Conservation (phyloP, 352 stramenopile genomes). For the Globisporangium mamillatum region DNA sequence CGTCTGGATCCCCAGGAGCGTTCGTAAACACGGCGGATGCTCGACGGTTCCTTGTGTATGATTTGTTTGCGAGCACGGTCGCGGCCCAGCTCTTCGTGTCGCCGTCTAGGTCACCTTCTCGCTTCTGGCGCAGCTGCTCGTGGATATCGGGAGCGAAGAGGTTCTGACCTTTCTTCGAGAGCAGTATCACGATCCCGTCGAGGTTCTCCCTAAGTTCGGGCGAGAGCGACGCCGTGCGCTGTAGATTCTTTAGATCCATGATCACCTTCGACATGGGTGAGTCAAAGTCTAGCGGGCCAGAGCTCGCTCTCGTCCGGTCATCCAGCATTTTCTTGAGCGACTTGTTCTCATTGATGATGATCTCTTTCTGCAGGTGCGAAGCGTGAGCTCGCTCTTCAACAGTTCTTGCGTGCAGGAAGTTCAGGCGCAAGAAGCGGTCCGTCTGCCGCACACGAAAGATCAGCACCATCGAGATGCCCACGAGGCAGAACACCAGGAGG, state of each 20-base stretch:
- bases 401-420: constrained; percentile 72
- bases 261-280: constrained; percentile 81
- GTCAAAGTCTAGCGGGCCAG: constrained; percentile 62
- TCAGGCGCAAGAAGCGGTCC: constrained; percentile 68
- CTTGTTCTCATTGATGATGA: constrained; percentile 85
- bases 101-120: constrained; percentile 60
- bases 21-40: constrained; percentile 45
- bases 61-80: constrained; percentile 75
- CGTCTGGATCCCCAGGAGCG: constrained; percentile 11
- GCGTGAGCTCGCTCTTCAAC: constrained; percentile 66
- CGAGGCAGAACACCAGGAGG: constrained; percentile 59
- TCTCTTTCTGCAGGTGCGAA: constrained; percentile 70
- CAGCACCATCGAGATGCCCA: constrained; percentile 49
- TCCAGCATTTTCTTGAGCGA: constrained; percentile 83
- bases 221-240: constrained; percentile 54
- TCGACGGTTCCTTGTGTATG: constrained; percentile 68
- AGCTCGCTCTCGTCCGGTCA: constrained; percentile 37
- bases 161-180: constrained; percentile 81
- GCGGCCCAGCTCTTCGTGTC: constrained; percentile 81
- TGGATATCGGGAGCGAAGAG: constrained; percentile 80
- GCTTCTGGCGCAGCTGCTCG: constrained; percentile 74
- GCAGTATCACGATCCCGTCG: constrained; percentile 66
- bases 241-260: constrained; percentile 70
- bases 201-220: constrained; percentile 69
- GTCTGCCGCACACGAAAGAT: constrained; percentile 70